Conservation (phyloP, 1,139 yeast species). For the Saccharomyces pastorianus region DNA sequence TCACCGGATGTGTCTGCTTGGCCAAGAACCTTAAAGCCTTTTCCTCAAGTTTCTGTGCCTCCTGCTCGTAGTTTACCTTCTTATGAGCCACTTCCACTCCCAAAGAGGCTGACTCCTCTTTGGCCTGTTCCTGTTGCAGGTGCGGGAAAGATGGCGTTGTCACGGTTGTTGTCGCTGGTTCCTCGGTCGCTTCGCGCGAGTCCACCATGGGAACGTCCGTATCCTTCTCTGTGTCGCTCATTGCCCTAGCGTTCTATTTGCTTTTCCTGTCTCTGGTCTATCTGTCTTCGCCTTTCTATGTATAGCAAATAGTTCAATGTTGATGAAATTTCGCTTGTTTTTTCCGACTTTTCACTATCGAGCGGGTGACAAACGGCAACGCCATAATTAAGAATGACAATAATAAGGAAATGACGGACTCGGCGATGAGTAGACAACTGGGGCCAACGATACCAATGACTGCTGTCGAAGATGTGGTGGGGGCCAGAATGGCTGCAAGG, state of each 20-base stretch:
- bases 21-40: conserved; percentile 39
- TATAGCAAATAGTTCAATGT: background rate
- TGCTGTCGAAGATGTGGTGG: background rate
- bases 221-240: background rate
- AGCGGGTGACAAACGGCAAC: background rate
- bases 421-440: background rate
- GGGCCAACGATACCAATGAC: background rate
- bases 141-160: conserved; percentile 5
- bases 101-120: background rate
- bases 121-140: conserved; percentile 1
- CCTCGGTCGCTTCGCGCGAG: background rate
- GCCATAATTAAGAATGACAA: background rate
- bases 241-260: background rate
- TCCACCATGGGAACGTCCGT: background rate
- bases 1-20: conserved; percentile 44
- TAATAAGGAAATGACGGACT: background rate
- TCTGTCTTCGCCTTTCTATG: background rate
- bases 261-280: background rate
- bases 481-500: background rate
- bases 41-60: conserved; percentile 34
- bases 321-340: background rate
- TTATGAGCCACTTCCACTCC: background rate
- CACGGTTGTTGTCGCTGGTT: background rate
- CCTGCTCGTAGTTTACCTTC: conserved; percentile 28
- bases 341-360: background rate